Conservation (phyloP, 73 alveolate species). For the Paramecium octaurelia region DNA sequence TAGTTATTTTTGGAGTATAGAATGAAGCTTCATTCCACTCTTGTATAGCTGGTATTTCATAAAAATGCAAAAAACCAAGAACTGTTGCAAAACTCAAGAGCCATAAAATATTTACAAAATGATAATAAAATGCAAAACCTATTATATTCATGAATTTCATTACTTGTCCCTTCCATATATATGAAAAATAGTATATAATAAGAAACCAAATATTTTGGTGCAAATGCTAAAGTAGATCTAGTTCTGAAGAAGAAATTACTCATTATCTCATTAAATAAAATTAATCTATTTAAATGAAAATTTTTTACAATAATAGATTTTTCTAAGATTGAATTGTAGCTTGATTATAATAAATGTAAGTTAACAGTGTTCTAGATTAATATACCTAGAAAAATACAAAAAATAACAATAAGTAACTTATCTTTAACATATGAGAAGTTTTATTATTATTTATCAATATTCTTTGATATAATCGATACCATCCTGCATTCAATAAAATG, state of each 20-base stretch:
- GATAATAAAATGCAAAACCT: not conserved
- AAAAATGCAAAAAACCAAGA: not conserved
- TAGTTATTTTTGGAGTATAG: slow-evolving; percentile 51
- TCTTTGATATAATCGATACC: not conserved
- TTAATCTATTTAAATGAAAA: not conserved
- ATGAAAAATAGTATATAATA: not conserved
- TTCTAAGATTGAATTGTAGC: not conserved
- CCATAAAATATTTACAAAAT: not conserved
- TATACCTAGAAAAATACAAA: not conserved
- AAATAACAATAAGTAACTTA: not conserved
- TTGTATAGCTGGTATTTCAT: slow-evolving; percentile 57
- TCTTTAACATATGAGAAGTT: not conserved
- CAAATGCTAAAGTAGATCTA: slow-evolving; percentile 30
- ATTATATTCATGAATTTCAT: not conserved
- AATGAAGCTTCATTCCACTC: slow-evolving; percentile 41
- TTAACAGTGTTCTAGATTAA: not conserved
- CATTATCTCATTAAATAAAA: slow-evolving; percentile 29
- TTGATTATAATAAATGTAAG: not conserved
- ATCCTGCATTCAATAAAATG: not conserved
- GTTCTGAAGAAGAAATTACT: slow-evolving; percentile 54
- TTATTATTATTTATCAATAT: not conserved
- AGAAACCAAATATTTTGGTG: slow-evolving; percentile 1
- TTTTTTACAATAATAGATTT: not conserved
- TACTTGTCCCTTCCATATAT: slow-evolving; percentile 21
- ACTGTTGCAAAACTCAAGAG: not conserved